These are phyloP conservation scores for Scenedesmus sp. DNA, from an alignment of 163 green algal genomes.

Conservation along the genomic window DNA sequence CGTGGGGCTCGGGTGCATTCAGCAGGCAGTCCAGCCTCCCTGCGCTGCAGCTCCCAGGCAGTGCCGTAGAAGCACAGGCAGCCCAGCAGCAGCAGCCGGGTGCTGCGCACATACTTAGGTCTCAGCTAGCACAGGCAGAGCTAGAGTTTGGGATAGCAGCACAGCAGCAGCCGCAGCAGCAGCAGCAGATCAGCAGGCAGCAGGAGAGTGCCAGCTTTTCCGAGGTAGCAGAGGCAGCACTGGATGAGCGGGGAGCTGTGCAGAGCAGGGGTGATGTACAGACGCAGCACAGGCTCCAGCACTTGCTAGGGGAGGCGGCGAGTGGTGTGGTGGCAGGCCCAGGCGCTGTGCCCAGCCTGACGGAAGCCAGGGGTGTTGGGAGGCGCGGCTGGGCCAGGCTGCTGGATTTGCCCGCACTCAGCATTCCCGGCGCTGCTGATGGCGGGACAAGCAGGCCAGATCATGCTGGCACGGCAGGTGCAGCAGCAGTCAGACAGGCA, in stretches of 20 bases:
- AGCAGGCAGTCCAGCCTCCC: conserved; percentile 32
- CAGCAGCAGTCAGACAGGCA: neutral
- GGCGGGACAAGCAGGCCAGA: neutral
- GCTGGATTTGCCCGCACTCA: conserved; percentile 25
- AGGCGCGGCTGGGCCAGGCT: neutral
- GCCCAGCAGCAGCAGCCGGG: neutral
- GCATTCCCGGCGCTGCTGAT: neutral
- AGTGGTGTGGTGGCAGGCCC: neutral
- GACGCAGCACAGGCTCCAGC: neutral
- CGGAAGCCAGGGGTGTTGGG: neutral
- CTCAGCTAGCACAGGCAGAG: conserved; percentile 25
- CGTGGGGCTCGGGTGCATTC: conserved; percentile 30
- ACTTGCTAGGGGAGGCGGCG: neutral
- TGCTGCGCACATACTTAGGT: neutral
- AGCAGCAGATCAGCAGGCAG: neutral
- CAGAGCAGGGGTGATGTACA: conserved; percentile 10
- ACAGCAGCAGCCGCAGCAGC: conserved; percentile 4
- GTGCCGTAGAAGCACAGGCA: neutral
- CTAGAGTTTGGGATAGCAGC: neutral
- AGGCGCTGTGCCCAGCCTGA: neutral
- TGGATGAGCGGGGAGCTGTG: neutral
- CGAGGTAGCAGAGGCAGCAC: conserved; percentile 18
- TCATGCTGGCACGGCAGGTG: neutral
- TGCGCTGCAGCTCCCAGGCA: conserved; percentile 10
- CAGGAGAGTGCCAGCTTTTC: neutral